Conservation (phyloP, 768 basidiomycete genomes). For the Macrolepiota fuliginosa region DNA sequence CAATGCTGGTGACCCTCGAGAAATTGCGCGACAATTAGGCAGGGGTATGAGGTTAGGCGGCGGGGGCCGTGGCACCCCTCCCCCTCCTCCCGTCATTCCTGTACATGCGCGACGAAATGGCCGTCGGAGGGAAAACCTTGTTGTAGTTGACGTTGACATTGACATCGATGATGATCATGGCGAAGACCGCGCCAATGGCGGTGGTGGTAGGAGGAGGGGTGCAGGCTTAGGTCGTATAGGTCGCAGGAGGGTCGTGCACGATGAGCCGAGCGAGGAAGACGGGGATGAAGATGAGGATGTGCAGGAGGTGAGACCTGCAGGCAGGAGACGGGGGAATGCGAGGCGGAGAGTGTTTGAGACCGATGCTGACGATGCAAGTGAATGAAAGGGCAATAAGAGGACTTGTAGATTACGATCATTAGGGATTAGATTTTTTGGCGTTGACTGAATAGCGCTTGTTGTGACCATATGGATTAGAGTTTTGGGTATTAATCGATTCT, state of each 20-base stretch:
- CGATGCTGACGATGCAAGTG: neutral
- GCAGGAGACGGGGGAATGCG: neutral
- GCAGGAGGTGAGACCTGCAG: constrained; percentile 28
- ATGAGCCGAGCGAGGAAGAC: constrained; percentile 25
- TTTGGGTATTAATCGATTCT: neutral
- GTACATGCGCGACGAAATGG: neutral
- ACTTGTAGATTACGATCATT: neutral
- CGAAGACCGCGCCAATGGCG: neutral
- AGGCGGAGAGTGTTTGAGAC: neutral
- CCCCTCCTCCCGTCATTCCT: neutral
- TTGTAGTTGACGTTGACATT: neutral
- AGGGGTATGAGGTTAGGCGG: constrained; percentile 12
- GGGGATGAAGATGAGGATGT: constrained; percentile 35
- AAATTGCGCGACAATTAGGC: constrained; percentile 23
- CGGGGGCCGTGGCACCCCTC: neutral
- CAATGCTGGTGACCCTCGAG: constrained; percentile 47
- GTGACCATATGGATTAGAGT: no score
- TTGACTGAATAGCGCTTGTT: no score
- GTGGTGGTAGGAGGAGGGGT: neutral
- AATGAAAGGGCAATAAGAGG: neutral
- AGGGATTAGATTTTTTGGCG: neutral
- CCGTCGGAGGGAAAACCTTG: neutral
- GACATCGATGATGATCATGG: neutral
- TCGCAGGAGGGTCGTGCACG: constrained; percentile 48
- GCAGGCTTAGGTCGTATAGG: constrained; percentile 17